phyloP scores from a whole-genome alignment of 345 rosid genomes.

The Pugionium cornutum region DNA sequence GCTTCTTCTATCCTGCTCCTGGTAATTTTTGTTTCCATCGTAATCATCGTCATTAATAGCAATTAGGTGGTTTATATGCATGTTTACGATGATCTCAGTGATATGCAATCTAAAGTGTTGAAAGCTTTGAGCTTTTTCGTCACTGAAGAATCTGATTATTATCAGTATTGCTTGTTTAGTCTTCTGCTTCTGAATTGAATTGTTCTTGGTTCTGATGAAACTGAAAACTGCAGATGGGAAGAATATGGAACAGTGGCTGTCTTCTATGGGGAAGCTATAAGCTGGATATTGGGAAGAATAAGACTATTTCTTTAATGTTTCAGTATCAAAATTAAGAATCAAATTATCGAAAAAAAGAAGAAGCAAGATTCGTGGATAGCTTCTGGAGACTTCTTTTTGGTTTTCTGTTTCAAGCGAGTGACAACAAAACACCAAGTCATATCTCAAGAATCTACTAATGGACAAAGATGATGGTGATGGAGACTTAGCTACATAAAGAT shows the following conservation, averaged over 20 bases:
- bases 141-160: background rate
- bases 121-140: conserved; percentile 9
- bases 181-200: background rate
- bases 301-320: conserved; percentile 21
- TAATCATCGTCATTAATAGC: conserved; percentile 8
- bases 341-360: conserved; percentile 2
- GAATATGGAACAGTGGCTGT: conserved; percentile 62
- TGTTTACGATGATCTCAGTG: conserved; percentile 1
- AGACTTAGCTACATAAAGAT: conserved; percentile 27
- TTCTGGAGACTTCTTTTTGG: conserved; percentile 37
- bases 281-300: conserved; percentile 19
- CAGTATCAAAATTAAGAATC: conserved; percentile 21
- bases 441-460: conserved; percentile 34
- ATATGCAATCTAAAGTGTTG: background rate
- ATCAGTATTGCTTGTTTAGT: background rate
- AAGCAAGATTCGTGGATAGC: conserved; percentile 33
- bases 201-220: background rate
- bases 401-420: conserved; percentile 25
- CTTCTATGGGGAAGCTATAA: conserved; percentile 56
- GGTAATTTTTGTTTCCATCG: conserved; percentile 45
- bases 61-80: background rate
- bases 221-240: conserved; percentile 48
- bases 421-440: conserved; percentile 35
- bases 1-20: conserved; percentile 45
- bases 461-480: conserved; percentile 34